phyloP scores from a whole-genome alignment of 257 asterid species.

The Solanum rostratum region DNA sequence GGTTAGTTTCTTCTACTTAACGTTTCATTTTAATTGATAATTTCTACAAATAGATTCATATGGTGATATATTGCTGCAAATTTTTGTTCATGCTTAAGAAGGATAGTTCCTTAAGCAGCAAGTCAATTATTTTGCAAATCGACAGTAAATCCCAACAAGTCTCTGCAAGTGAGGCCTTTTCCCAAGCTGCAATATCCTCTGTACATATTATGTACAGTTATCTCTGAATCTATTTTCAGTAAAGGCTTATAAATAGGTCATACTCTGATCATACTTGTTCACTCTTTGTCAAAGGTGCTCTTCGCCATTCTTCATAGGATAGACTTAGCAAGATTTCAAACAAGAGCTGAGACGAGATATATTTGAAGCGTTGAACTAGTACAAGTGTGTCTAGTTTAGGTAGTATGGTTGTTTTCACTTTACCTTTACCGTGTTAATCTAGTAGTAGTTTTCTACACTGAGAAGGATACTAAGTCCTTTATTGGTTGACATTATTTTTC shows the following conservation, averaged over 20 bases:
- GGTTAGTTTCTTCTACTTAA: too few species aligned
- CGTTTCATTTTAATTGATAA: too few species aligned
- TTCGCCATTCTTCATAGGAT: conserved; percentile 52
- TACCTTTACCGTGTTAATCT: background rate
- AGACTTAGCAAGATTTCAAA: conserved; percentile 47
- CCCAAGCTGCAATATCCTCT: too few species aligned
- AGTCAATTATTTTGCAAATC: too few species aligned
- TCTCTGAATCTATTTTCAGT: too few species aligned
- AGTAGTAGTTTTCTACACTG: background rate
- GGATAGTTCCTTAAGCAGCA: too few species aligned
- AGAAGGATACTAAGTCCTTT: background rate
- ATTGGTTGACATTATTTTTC: background rate
- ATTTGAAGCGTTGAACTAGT: conserved; percentile 49
- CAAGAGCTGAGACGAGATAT: conserved; percentile 55
- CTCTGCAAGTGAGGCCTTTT: too few species aligned
- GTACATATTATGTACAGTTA: too few species aligned
- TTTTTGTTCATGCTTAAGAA: too few species aligned
- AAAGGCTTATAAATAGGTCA: background rate
- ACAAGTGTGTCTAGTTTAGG: conserved; percentile 23
- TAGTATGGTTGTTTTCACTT: background rate
- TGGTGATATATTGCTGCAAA: too few species aligned
- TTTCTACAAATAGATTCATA: too few species aligned
- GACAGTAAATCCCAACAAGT: too few species aligned
- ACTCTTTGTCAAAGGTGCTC: conserved; percentile 39
- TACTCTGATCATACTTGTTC: conserved; percentile 2